Base-by-base conservation (phyloP, 257 asterid species). In the Oldenlandia corymbosa region DNA sequence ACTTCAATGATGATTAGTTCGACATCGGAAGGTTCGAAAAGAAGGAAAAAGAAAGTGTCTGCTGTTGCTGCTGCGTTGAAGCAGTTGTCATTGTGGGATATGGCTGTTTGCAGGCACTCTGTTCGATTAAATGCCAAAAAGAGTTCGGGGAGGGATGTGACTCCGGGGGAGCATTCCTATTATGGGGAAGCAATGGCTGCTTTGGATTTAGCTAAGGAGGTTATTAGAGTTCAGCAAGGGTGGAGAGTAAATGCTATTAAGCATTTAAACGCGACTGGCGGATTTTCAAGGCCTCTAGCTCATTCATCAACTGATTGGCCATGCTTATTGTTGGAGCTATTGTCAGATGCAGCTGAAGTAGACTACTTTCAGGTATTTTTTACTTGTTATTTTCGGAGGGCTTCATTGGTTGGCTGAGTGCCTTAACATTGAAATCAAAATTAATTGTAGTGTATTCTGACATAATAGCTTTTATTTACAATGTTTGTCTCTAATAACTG, bases 281-380 rank as follows among this genome's bases (percentile, higher is more conserved):
- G 95, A 50, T 89, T 89, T 79, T 92, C 99, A 5, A 80, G 97
- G 73, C 72, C 96, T 39, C 76, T 92, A 55, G 93, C 88, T 10
- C 80, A 85, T 77, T 85, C 99, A 10, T 93, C 99, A 39, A 92
- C 99, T 10, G 97, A 92, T 72, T 92, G 97, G 97, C 94, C 97
- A 58, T 84, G 85, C 73, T 84, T 92, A 75, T 84, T 92, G 86
- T 74, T 92, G 59, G 99, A 92, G 78, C 70, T 92, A 56, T 78
- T 92, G 79, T 92, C 97, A 54, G 75, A 82, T 46, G 91, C 97
- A 34, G 96, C 99, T 53, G 96, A 89, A 71, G 76, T 87, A 70
- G 95, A 84, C 77, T 80, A 85, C 67, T 92, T 92, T 80, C 99
- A 92, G 98, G 98, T 91, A 75, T 62, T 10, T 64, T 51, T 43